A percentile compares a stretch with the other conserved stretches of the same genome.
Evolutionary conservation across 2,329 filamentous ascomycete genomes (phyloP).

Genomic region (Daldinia sp.): DNA sequence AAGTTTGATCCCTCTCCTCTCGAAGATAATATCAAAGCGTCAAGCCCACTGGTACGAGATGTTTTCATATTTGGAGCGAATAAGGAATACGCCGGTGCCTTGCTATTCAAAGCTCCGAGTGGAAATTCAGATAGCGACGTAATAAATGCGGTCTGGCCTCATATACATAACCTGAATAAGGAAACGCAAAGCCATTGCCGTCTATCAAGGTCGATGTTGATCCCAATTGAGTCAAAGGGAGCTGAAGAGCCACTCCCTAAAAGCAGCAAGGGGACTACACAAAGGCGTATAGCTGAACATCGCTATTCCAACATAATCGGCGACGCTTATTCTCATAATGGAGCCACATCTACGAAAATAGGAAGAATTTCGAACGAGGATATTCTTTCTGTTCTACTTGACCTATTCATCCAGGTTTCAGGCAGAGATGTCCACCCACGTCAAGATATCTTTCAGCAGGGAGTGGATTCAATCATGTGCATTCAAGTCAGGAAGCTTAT

Average conservation of each 20-base stretch:
- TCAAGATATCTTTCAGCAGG: conserved; percentile 64
- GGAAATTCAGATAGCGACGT: conserved; percentile 49
- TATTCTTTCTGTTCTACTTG: conserved; percentile 45
- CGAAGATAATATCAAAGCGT: conserved; percentile 62
- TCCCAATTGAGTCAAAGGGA: conserved; percentile 51
- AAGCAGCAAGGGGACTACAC: conserved; percentile 69
- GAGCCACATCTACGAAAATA: conserved; percentile 1
- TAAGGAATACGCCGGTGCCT: conserved; percentile 61
- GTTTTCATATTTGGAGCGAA: conserved; percentile 70
- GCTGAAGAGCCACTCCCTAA: conserved; percentile 55
- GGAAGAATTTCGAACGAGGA: conserved; percentile 47
- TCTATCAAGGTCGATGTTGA: conserved; percentile 59
- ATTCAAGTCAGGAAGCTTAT: conserved; percentile 58
- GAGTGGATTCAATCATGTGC: conserved; percentile 67
- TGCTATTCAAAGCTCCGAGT: conserved; percentile 58
- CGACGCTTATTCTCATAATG: conserved; percentile 50
- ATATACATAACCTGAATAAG: conserved; percentile 57
- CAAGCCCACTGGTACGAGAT: conserved; percentile 56
- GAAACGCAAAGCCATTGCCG: conserved; percentile 60
- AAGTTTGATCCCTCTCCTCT: conserved; percentile 72
- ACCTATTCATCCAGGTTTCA: conserved; percentile 46
- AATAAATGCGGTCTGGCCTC: conserved; percentile 52
- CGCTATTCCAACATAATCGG: conserved; percentile 58
- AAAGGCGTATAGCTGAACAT: conserved; percentile 61
- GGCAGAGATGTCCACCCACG: conserved; percentile 46